Evolutionary conservation across 2,329 filamentous ascomycete genomes (phyloP).

Genomic region (Neoarthrinium moseri): DNA sequence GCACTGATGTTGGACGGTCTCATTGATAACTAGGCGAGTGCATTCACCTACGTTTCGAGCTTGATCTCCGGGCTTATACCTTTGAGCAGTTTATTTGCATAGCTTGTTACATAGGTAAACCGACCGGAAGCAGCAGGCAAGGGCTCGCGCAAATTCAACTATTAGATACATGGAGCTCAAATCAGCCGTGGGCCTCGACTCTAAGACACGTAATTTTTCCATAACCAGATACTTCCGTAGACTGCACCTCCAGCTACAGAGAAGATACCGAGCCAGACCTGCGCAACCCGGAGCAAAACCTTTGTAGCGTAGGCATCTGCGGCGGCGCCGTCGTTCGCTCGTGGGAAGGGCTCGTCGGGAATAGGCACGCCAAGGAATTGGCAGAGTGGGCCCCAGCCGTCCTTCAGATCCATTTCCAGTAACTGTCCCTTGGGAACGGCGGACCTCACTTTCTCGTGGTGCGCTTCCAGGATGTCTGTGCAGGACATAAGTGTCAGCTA

Average conservation of each 20-base stretch:
- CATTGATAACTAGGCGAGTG: too few species aligned
- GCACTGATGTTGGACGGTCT: too few species aligned
- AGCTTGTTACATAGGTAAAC: too few species aligned
- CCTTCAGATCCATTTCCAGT: slow-evolving; percentile 21
- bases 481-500: too few species aligned
- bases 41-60: too few species aligned
- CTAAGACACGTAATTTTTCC: too few species aligned
- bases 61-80: too few species aligned
- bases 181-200: too few species aligned
- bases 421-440: slow-evolving; percentile 17
- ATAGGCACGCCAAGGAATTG: slow-evolving; percentile 19
- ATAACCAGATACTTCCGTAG: neutral
- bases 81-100: too few species aligned
- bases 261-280: slow-evolving; percentile 2
- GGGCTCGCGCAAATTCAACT: too few species aligned
- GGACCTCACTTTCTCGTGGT: slow-evolving; percentile 13
- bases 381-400: slow-evolving; percentile 23
- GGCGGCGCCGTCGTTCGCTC: slow-evolving; percentile 23
- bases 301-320: slow-evolving; percentile 9
- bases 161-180: too few species aligned
- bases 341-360: slow-evolving; percentile 20
- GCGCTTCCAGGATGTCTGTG: neutral
- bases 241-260: neutral
- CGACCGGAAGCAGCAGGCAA: too few species aligned
- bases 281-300: neutral